These are phyloP conservation scores for Stagonosporopsis vannaccii DNA, from an alignment of 2,329 filamentous ascomycete genomes.

Conservation along the genomic window DNA sequence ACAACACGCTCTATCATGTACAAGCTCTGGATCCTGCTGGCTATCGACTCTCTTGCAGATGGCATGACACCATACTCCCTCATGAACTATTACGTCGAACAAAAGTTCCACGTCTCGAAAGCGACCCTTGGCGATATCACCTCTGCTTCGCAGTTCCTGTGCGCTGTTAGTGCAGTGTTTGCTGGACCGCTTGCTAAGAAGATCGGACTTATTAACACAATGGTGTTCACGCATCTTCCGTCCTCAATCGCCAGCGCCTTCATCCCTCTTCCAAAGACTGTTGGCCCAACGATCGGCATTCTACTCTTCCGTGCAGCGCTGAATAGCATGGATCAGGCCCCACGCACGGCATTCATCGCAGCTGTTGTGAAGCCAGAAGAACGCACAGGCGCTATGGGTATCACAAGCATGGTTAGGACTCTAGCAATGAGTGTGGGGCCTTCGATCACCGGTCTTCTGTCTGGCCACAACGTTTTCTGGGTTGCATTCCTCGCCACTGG, in stretches of 20 bases:
- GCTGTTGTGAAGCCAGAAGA: constrained; percentile 71
- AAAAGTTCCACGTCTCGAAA: constrained; percentile 51
- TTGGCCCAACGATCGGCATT: constrained; percentile 62
- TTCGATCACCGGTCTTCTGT: constrained; percentile 46
- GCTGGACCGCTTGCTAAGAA: constrained; percentile 64
- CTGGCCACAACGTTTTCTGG: constrained; percentile 46
- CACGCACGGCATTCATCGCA: constrained; percentile 70
- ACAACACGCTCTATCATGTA: constrained; percentile 67
- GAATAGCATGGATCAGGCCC: constrained; percentile 75
- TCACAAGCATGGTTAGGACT: constrained; percentile 68
- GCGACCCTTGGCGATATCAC: constrained; percentile 68
- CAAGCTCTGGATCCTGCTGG: constrained; percentile 70
- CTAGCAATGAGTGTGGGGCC: constrained; percentile 61
- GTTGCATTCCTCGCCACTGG: constrained; percentile 49
- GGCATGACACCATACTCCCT: constrained; percentile 59
- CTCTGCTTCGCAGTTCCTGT: constrained; percentile 56
- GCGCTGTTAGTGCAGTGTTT: constrained; percentile 62
- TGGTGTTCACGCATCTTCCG: constrained; percentile 60
- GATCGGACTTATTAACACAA: constrained; percentile 68
- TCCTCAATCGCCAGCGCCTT: constrained; percentile 64
- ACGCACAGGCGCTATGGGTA: constrained; percentile 74
- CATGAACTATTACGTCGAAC: constrained; percentile 49
- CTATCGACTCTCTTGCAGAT: constrained; percentile 70
- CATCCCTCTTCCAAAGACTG: constrained; percentile 63
- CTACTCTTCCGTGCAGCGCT: constrained; percentile 67